phyloP scores from a whole-genome alignment of 73 alveolate species.

The Paramecium sexaurelia region DNA sequence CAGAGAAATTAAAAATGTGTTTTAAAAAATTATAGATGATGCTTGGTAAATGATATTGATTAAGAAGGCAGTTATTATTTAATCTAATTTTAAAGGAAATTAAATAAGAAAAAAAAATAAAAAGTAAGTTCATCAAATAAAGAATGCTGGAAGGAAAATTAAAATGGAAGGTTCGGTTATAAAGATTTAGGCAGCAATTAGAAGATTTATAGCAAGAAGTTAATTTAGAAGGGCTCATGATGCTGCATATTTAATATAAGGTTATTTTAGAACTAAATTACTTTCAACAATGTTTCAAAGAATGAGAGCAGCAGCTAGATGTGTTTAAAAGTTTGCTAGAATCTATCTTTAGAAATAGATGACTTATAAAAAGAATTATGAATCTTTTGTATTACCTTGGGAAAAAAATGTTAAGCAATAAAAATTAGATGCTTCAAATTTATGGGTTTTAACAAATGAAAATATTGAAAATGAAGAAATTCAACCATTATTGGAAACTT shows the following conservation, averaged over 20 bases:
- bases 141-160: constrained; percentile 63
- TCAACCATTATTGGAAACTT: constrained; percentile 2
- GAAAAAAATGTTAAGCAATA: background rate
- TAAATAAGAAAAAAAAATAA: constrained; percentile 63
- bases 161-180: constrained; percentile 66
- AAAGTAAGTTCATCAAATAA: constrained; percentile 63
- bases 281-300: constrained; percentile 68
- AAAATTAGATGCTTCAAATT: background rate
- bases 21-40: constrained; percentile 23
- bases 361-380: background rate
- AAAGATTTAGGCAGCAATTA: constrained; percentile 64
- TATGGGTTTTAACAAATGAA: constrained; percentile 29
- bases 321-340: constrained; percentile 36
- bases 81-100: constrained; percentile 73
- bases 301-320: constrained; percentile 69
- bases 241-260: constrained; percentile 76
- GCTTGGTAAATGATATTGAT: constrained; percentile 71
- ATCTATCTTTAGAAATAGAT: constrained; percentile 1
- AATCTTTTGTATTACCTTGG: constrained; percentile 36
- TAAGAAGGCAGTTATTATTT: constrained; percentile 62
- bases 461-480: background rate
- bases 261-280: constrained; percentile 75
- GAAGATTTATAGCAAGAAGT: constrained; percentile 75
- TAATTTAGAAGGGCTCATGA: constrained; percentile 68
- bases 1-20: background rate